Percentiles rank a stretch among this genome's conserved stretches.
Conservation (phyloP, 176 grass and related monocot species). For the Oryza rufipogon region DNA sequence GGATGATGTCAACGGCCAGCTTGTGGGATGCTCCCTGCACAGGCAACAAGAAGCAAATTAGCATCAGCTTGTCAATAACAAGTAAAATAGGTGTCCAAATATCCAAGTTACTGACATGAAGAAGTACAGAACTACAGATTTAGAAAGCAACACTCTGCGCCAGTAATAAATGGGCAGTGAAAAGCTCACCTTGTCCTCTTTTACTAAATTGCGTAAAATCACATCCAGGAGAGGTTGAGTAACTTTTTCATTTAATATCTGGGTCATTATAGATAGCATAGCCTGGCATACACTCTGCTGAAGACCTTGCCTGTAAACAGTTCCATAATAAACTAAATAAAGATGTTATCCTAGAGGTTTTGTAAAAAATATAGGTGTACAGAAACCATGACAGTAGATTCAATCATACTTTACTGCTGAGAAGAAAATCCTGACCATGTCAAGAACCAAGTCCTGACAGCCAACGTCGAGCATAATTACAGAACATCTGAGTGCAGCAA, state of each 20-base stretch:
- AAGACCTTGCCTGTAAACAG: constrained; percentile 71
- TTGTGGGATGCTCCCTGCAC: constrained; percentile 73
- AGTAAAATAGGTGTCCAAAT: constrained; percentile 25
- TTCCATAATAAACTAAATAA: constrained; percentile 19
- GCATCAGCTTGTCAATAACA: constrained; percentile 37
- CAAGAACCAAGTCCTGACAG: constrained; percentile 78
- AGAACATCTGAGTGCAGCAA: constrained; percentile 79
- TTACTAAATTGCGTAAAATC: constrained; percentile 82
- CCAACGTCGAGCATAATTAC: constrained; percentile 91
- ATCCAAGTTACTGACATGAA: constrained; percentile 10
- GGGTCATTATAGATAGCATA: constrained; percentile 79
- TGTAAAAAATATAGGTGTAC: constrained; percentile 8
- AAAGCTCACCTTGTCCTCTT: constrained; percentile 76
- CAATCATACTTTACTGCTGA: constrained; percentile 63
- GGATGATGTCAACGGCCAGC: constrained; percentile 69
- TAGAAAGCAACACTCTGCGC: constrained; percentile 22
- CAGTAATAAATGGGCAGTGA: constrained; percentile 31
- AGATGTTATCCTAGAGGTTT: not conserved
- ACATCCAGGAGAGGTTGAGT: constrained; percentile 76
- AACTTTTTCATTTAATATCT: constrained; percentile 86
- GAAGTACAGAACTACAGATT: constrained; percentile 22
- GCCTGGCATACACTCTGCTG: constrained; percentile 72
- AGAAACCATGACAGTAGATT: constrained; percentile 33
- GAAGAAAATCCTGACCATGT: constrained; percentile 90
- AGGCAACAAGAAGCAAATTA: constrained; percentile 41